Base-by-base conservation (phyloP, 1,284 basidiomycete species). In the Megacollybia platyphylla region DNA sequence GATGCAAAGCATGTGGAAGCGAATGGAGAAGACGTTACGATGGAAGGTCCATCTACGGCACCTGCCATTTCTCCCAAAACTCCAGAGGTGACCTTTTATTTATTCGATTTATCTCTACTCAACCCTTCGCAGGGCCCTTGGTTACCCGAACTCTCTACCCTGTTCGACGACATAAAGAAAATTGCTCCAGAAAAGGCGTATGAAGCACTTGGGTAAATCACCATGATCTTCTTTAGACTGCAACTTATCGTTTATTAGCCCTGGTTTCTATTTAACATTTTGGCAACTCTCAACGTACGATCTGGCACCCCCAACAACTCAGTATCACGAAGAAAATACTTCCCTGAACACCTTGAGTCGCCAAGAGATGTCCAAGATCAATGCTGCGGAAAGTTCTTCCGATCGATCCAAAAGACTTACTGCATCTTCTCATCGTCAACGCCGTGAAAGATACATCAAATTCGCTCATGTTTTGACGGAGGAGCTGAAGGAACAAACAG, bases 271-370 rank as follows among this genome's bases (percentile, higher is more conserved):
- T 52, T 64, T 88, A 35, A 90, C 90, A 0, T 97, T 96, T 63
- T 97, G 93, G 93, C 90, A 94, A 57, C 60, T 97, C 43, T 85
- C 87, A 0, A 83, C 84, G 20, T 87, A 89, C 51, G 93, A 97
- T 58, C 71, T 97, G 36, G 65, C 75, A 0, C 81, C 86, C 24
- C 89, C 86, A 0, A 64, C 66, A 5, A 51, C 70, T 6, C 74
- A 70, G 50, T 88, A 88, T 45, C 76, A 84, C 37, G 83, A 86
- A 51, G 79, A 84, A 55, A 67, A 68, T 29, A 62, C 68, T 20
- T 63, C 66, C n/a, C 56, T 87, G 26, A 66, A 72, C 18, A 60
- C 68, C 4, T 60, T 82, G 26, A 79, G 74, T 52, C 71, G 71
- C 5, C 67, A 76, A 52, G 79, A 84, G 55, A 79, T 85, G 42